Evolutionary conservation across 306 rosid genomes (phyloP), one percentile per base, ranked within the genome.

Genomic region (Lupinus albus): DNA sequence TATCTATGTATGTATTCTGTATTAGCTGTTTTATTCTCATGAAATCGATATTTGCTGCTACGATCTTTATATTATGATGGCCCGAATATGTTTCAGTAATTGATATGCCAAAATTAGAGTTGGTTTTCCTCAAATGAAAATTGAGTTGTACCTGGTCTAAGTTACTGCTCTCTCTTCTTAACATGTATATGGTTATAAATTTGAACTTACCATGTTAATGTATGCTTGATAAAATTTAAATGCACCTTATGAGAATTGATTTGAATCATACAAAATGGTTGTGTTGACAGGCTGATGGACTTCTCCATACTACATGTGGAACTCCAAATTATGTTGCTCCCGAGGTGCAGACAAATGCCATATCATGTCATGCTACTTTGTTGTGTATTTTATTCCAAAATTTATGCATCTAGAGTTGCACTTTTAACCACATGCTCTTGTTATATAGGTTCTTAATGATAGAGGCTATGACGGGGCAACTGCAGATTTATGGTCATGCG

Each of bases 321-420:
- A 93, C 99, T 76, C 97, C 99, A 61, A 93, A 93, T 74, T 93
- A 93, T 42, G 99, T 93, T 71, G 99, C 99, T 84, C 99, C 99
- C 0, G 99, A 93, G 99, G 99, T 93, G 63, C n/a, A 53, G 36
- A 78, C 45, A 35, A 18, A 50, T 16, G 36, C 10, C 20, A 11
- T 60, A 33, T 70, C 76, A 61, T 66, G 21, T 62, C 72, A 52
- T 44, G 70, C 70, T 47, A 49, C 64, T 65, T 59, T 32, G 52
- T 53, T 28, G 49, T 51, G 25, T 52, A 46, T 41, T 15, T 25
- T 5, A 10, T 47, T 10, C 53, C 7, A 5, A 14, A 60, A 35
- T 62, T 51, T 67, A 41, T 50, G 16, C 68, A 13, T 13, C 51
- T 45, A 3, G n/a, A 35, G n/a, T 77, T 38, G 17, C 44, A 36